Percentiles rank a stretch among this genome's conserved stretches.
These are phyloP conservation scores for Mychonastes homosphaera DNA, from an alignment of 139 green algal genomes.

Conservation along the genomic window DNA sequence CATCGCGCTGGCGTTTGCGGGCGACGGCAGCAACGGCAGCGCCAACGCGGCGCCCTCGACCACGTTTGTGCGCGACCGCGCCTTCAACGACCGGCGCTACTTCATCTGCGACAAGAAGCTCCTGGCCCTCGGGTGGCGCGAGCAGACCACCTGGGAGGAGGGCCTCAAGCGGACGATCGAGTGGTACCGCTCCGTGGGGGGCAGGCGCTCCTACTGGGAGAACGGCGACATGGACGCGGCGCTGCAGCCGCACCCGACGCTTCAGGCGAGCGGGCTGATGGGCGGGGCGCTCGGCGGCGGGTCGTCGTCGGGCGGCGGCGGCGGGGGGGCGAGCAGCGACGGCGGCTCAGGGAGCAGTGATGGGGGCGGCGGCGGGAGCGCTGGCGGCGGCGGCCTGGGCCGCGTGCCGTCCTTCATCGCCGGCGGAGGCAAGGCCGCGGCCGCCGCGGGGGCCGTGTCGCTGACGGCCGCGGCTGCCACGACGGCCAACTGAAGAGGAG, in stretches of 20 bases:
- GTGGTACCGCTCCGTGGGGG: constrained; percentile 34
- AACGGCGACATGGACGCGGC: constrained; percentile 25
- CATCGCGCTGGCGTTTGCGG: constrained; percentile 40
- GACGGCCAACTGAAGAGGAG: too few species aligned
- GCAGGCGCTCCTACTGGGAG: constrained; percentile 17
- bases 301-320: too few species aligned
- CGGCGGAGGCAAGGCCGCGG: too few species aligned
- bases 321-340: too few species aligned
- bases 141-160: constrained; percentile 58
- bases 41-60: too few species aligned
- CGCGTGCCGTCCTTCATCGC: too few species aligned
- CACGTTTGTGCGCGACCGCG: constrained; percentile 47
- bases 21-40: too few species aligned
- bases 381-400: too few species aligned
- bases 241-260: constrained; percentile 19
- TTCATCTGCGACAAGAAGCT: constrained; percentile 78
- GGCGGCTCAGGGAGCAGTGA: too few species aligned
- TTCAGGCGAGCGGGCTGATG: constrained; percentile 2
- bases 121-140: constrained; percentile 57
- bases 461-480: too few species aligned
- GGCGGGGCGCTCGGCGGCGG: not conserved
- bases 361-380: too few species aligned
- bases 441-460: too few species aligned
- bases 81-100: constrained; percentile 62
- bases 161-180: constrained; percentile 63